These are phyloP conservation scores for Saksenaea oblongispora DNA, from an alignment of 371 early-diverging fungal genomes.

Conservation along the genomic window DNA sequence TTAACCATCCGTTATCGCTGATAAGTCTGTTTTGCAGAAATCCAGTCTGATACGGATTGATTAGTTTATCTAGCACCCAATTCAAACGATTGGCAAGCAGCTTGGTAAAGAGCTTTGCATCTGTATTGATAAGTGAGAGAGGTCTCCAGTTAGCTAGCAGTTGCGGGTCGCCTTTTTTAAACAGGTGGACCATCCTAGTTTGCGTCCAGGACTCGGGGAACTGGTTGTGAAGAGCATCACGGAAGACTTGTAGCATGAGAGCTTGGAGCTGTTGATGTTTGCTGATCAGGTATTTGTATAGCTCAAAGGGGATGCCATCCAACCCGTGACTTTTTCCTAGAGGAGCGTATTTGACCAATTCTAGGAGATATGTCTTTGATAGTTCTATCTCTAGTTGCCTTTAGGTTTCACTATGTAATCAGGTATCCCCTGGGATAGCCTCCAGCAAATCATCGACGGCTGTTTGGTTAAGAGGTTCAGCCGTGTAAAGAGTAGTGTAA, in stretches of 20 bases:
- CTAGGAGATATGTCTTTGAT: neutral
- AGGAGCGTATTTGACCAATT: slow-evolving; percentile 2
- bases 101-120: slow-evolving; percentile 16
- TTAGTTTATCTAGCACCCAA: neutral
- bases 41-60: slow-evolving; percentile 14
- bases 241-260: slow-evolving; percentile 15
- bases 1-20: neutral
- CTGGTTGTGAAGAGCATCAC: slow-evolving; percentile 7
- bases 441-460: no score
- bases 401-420: no score
- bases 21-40: neutral
- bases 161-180: slow-evolving; percentile 33
- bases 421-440: no score
- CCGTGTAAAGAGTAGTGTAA: no score
- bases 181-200: slow-evolving; percentile 27
- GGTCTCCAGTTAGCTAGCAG: slow-evolving; percentile 25
- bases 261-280: neutral
- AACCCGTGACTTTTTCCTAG: slow-evolving; percentile 24
- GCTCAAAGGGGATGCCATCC: slow-evolving; percentile 36
- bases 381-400: neutral
- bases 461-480: no score
- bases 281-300: slow-evolving; percentile 11
- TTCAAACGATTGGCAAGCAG: slow-evolving; percentile 9
- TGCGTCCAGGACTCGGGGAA: slow-evolving; percentile 15
- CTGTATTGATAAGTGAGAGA: slow-evolving; percentile 16